phyloP scores from a whole-genome alignment of 139 green algal species.

The Gonium pectorale region DNA sequence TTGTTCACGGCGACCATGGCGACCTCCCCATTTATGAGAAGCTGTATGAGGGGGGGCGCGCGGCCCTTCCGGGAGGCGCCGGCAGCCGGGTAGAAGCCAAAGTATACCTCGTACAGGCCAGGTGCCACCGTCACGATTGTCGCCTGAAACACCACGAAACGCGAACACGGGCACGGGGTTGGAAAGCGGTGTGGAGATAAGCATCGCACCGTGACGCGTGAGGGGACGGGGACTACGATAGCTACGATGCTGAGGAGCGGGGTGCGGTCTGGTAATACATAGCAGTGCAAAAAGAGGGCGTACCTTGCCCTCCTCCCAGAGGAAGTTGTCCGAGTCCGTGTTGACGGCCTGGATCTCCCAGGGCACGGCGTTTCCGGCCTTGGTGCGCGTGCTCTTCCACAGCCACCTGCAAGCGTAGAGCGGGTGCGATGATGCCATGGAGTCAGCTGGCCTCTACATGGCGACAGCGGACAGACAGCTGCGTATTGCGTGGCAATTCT shows the following conservation, averaged over 20 bases:
- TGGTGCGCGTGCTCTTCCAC: conserved; percentile 59
- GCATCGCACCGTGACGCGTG: too few relatives aligned
- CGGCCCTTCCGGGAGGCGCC: conserved; percentile 2
- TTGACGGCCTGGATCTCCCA: conserved; percentile 72
- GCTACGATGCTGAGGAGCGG: background rate
- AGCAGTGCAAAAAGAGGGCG: background rate
- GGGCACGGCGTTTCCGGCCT: conserved; percentile 51
- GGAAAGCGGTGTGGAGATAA: background rate
- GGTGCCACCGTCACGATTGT: conserved; percentile 49
- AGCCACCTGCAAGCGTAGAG: conserved; percentile 57
- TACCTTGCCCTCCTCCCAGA: conserved; percentile 67
- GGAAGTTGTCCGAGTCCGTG: conserved; percentile 64
- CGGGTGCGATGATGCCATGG: too few relatives aligned
- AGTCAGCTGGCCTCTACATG: too few relatives aligned
- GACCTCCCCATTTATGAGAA: conserved; percentile 53
- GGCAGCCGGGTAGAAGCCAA: conserved; percentile 60
- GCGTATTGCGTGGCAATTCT: too few relatives aligned
- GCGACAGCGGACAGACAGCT: too few relatives aligned
- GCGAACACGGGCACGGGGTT: background rate
- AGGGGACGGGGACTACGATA: too few relatives aligned
- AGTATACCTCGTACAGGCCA: conserved; percentile 66
- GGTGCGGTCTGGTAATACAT: background rate
- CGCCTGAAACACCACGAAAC: too few relatives aligned
- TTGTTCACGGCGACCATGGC: conserved; percentile 11
- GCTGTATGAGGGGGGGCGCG: conserved; percentile 61